A percentile compares a stretch with the other conserved stretches of the same genome.
Evolutionary conservation across 2,329 filamentous ascomycete species (phyloP).

Genomic region (Botrytis byssoidea): DNA sequence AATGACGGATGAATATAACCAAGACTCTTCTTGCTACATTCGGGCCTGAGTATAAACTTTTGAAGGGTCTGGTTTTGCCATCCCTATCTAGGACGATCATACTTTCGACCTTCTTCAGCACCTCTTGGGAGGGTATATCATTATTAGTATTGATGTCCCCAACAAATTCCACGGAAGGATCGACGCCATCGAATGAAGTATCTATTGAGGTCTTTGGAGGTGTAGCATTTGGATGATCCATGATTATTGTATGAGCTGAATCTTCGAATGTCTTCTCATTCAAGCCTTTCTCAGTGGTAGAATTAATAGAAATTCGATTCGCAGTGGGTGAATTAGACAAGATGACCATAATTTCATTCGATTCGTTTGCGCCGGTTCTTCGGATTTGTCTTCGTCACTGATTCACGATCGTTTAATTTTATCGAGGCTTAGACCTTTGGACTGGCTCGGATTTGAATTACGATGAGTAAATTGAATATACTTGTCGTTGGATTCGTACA

Average conservation of each 20-base stretch:
- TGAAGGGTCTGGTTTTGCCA: slow-evolving; percentile 37
- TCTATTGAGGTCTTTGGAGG: slow-evolving; percentile 24
- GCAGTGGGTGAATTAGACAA: slow-evolving; percentile 12
- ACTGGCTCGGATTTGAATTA: neutral
- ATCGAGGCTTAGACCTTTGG: slow-evolving; percentile 7
- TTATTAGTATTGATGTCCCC: slow-evolving; percentile 57
- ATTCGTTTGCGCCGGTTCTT: neutral
- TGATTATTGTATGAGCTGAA: neutral
- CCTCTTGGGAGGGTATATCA: slow-evolving; percentile 51
- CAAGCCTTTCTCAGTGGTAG: neutral
- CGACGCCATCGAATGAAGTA: slow-evolving; percentile 23
- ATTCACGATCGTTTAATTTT: slow-evolving; percentile 6
- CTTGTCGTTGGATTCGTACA: neutral
- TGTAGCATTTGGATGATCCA: neutral
- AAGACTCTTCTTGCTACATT: slow-evolving; percentile 38
- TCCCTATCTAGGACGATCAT: slow-evolving; percentile 36
- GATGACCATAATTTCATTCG: slow-evolving; percentile 18
- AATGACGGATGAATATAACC: slow-evolving; percentile 42
- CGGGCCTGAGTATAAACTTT: slow-evolving; percentile 38
- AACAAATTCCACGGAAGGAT: slow-evolving; percentile 50
- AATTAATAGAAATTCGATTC: neutral
- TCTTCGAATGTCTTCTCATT: neutral
- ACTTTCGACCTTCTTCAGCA: slow-evolving; percentile 50
- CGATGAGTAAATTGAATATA: neutral
- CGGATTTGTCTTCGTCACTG: slow-evolving; percentile 4